Conservation (phyloP, 2,329 filamentous ascomycete species). For the Akanthomyces muscarius region DNA sequence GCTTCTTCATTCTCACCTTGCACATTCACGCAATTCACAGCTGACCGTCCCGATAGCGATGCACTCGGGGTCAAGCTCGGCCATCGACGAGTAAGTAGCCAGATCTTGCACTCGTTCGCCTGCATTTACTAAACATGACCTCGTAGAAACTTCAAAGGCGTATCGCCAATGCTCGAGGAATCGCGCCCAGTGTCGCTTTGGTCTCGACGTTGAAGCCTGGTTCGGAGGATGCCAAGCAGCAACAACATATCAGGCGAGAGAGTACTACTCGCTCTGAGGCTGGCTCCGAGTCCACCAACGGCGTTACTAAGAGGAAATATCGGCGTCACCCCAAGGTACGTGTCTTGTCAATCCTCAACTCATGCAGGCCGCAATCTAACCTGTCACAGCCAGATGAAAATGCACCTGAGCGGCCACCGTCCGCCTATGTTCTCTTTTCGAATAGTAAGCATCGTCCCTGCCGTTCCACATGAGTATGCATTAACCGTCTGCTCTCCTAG, state of each 20-base stretch:
- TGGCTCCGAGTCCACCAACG: conserved; percentile 37
- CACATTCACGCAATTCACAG: background rate
- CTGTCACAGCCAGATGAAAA: conserved; percentile 63
- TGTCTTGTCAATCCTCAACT: conserved; percentile 15
- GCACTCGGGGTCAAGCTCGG: conserved; percentile 73
- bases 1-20: conserved; percentile 27
- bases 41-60: conserved; percentile 48
- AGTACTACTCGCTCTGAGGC: conserved; percentile 44
- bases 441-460: conserved; percentile 57
- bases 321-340: conserved; percentile 70
- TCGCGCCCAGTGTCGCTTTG: conserved; percentile 52
- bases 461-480: background rate
- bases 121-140: conserved; percentile 16
- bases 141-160: conserved; percentile 76
- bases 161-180: conserved; percentile 69
- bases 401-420: conserved; percentile 74
- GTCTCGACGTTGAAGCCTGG: conserved; percentile 43
- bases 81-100: conserved; percentile 64
- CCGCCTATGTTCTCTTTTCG: conserved; percentile 81
- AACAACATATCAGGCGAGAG: conserved; percentile 47
- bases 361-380: conserved; percentile 3
- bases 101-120: conserved; percentile 15
- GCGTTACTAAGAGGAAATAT: conserved; percentile 67
- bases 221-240: conserved; percentile 50
- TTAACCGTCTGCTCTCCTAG: conserved; percentile 33